phyloP scores from a whole-genome alignment of 176 grass and related monocot species.

The Eleusine indica region DNA sequence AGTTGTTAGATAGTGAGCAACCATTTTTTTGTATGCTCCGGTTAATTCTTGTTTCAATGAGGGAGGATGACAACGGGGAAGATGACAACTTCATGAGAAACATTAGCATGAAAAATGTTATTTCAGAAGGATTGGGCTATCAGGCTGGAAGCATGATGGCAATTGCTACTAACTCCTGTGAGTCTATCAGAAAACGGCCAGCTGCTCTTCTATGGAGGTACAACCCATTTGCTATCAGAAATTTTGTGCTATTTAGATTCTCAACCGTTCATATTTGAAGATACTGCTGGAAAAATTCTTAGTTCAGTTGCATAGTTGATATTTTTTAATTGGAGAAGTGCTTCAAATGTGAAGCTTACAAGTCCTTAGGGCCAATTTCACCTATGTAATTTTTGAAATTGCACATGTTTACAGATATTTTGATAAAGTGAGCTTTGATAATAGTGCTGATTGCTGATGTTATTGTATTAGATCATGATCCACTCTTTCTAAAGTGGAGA shows the following conservation, averaged over 20 bases:
- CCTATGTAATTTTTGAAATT: slow-evolving; percentile 1
- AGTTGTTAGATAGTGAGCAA: slow-evolving; percentile 96
- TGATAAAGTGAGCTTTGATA: neutral
- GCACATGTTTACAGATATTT: slow-evolving; percentile 8
- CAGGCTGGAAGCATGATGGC: slow-evolving; percentile 50
- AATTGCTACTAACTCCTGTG: slow-evolving; percentile 63
- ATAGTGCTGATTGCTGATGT: slow-evolving; percentile 6
- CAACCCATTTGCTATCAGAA: slow-evolving; percentile 5
- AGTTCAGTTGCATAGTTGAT: slow-evolving; percentile 2
- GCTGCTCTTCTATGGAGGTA: slow-evolving; percentile 99
- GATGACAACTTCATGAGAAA: slow-evolving; percentile 68
- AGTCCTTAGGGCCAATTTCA: neutral
- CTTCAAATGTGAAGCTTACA: slow-evolving; percentile 6
- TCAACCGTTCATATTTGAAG: neutral
- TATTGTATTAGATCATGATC: slow-evolving; percentile 7
- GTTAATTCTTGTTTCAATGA: slow-evolving; percentile 95
- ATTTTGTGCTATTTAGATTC: slow-evolving; percentile 5
- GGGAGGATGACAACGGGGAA: slow-evolving; percentile 90
- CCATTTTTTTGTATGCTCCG: slow-evolving; percentile 99
- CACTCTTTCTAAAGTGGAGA: slow-evolving; percentile 11
- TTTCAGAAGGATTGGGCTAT: slow-evolving; percentile 55
- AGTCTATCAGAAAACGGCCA: slow-evolving; percentile 69
- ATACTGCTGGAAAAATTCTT: neutral
- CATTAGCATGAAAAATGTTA: slow-evolving; percentile 62
- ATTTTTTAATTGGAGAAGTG: slow-evolving; percentile 23